These are phyloP conservation scores for Lepidium aucheri DNA, from an alignment of 345 rosid genomes.

Conservation along the genomic window DNA sequence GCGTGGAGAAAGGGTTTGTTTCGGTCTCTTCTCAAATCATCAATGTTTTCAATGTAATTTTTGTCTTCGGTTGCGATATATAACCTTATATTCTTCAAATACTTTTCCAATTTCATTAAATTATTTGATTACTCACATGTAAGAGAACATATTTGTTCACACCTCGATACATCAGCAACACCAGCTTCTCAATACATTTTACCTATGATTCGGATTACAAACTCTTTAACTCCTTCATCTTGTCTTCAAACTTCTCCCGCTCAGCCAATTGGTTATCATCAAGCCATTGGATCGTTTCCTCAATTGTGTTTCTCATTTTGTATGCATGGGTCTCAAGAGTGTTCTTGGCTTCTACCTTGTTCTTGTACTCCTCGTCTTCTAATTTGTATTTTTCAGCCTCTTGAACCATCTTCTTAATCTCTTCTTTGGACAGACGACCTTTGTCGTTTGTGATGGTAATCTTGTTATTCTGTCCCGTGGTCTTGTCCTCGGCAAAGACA, in stretches of 20 bases:
- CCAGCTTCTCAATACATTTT: too few species aligned
- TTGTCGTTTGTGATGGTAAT: constrained; percentile 55
- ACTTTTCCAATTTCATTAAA: too few species aligned
- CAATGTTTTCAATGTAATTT: too few species aligned
- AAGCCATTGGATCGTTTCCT: constrained; percentile 45
- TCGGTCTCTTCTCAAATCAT: too few species aligned
- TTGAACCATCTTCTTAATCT: background rate
- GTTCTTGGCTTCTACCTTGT: background rate
- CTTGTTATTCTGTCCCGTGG: constrained; percentile 53
- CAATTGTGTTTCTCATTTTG: constrained; percentile 46
- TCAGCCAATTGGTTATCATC: constrained; percentile 56
- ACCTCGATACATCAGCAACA: too few species aligned
- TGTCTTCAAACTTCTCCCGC: constrained; percentile 43
- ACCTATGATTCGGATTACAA: background rate
- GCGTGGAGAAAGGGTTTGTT: too few species aligned
- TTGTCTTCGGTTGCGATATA: too few species aligned
- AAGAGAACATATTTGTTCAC: background rate
- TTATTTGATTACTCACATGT: too few species aligned
- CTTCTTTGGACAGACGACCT: too few species aligned
- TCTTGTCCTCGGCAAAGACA: constrained; percentile 56
- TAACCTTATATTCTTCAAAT: too few species aligned
- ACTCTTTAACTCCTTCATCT: background rate
- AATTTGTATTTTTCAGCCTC: background rate
- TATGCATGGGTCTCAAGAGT: constrained; percentile 6
- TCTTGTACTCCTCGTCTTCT: background rate